Evolutionary conservation across 345 rosid genomes (phyloP).

Genomic region (Rhizophora mangle): DNA sequence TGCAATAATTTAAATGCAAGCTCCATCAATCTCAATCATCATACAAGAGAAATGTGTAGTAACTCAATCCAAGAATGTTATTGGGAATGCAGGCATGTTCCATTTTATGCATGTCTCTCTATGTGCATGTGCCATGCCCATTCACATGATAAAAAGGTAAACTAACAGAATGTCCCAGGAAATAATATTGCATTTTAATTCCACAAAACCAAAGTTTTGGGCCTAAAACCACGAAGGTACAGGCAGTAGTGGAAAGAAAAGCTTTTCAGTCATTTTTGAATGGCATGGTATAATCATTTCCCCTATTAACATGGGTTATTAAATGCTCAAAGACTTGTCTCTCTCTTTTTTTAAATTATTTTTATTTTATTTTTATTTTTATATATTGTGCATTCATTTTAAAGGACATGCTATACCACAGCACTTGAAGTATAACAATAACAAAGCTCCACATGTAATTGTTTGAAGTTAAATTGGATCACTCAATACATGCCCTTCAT

Average conservation of each 20-base stretch:
- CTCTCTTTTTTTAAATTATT: too few species aligned
- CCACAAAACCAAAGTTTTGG: not conserved
- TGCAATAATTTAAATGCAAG: conserved; percentile 28
- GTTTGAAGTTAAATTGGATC: too few species aligned
- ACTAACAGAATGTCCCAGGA: too few species aligned
- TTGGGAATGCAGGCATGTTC: not conserved
- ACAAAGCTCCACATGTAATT: too few species aligned
- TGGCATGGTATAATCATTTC: not conserved
- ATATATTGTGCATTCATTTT: too few species aligned
- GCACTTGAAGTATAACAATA: too few species aligned
- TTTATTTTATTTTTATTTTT: too few species aligned
- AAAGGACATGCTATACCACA: too few species aligned
- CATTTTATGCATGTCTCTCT: not conserved
- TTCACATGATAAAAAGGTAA: not conserved
- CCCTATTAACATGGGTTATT: too few species aligned
- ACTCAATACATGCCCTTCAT: too few species aligned
- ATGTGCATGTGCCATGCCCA: not conserved
- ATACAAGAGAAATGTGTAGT: not conserved
- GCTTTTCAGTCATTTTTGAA: not conserved
- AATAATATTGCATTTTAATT: too few species aligned
- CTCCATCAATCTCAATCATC: conserved; percentile 17
- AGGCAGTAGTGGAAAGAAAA: not conserved
- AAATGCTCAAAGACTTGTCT: too few species aligned
- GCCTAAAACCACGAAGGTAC: not conserved
- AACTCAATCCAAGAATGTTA: not conserved